phyloP scores from a whole-genome alignment of 1,284 basidiomycete species.

The Phenoliferia sp. region DNA sequence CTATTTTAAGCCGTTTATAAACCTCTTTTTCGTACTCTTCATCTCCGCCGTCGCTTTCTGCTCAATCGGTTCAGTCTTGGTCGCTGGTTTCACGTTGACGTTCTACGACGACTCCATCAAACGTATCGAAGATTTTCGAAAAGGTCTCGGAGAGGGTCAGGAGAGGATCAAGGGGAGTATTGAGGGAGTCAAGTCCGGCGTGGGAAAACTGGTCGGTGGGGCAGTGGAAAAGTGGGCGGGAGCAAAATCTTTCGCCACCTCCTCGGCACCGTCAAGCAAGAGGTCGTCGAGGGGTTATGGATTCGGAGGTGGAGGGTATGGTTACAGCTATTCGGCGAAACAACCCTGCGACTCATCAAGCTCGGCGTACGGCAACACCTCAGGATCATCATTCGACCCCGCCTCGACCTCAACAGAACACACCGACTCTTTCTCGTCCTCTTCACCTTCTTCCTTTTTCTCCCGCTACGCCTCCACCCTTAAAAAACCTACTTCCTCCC shows the following conservation, averaged over 20 bases:
- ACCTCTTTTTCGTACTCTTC: conserved; percentile 18
- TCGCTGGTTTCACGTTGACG: conserved; percentile 19
- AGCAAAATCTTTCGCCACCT: too few species aligned
- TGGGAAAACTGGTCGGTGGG: conserved; percentile 21
- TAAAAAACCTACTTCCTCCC: neutral
- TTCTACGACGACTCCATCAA: conserved; percentile 25
- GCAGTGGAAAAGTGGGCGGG: conserved; percentile 17
- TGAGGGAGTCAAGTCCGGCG: conserved; percentile 15
- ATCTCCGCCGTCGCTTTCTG: conserved; percentile 18
- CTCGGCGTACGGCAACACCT: neutral
- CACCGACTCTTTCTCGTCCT: neutral
- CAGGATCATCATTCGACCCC: neutral
- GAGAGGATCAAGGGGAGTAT: conserved; percentile 11
- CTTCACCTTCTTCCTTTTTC: neutral
- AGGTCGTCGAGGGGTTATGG: too few species aligned
- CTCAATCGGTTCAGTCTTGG: conserved; percentile 21
- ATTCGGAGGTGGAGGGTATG: too few species aligned
- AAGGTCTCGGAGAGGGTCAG: conserved; percentile 1
- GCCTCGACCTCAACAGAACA: neutral
- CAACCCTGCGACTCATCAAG: neutral
- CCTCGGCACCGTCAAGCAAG: too few species aligned
- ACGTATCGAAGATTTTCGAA: conserved; percentile 5
- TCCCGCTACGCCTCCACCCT: neutral
- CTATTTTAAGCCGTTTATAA: conserved; percentile 15
- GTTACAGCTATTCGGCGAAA: neutral